Base-by-base conservation (phyloP, 164 flowering plant species). In the Tetrastigma voinierianum region DNA sequence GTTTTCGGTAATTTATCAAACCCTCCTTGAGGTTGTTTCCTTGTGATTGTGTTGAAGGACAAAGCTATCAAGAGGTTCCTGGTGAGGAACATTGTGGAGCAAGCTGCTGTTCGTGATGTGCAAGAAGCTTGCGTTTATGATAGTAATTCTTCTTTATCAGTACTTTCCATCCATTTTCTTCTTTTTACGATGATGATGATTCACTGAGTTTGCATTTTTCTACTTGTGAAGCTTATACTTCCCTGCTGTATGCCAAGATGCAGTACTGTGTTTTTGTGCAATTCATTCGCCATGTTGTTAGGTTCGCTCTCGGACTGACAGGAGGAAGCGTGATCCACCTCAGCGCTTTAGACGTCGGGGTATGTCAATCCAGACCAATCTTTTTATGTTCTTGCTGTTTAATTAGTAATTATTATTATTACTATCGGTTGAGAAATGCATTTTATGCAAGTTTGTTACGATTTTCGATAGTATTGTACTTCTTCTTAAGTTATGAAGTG, bases 81-180 rank as follows among this genome's bases (percentile, higher is more conserved):
- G 12, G 98, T 94, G 85, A 90, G 98, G 85, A 94, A 94, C 87
- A 94, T 94, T 12, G 97, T 94, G 20, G n/a, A 91, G 70, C 98
- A 94, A 68, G 98, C 98, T 66, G 97, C 97, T 1, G 93, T 94
- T 13, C 82, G 98, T 51, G 97, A 94, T 78, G 93, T 94, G 46
- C 97, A 91, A 55, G 97, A 94, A 67, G 91, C 98, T 16, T 88
- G 97, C 66, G 96, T 91, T 51, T 85, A 83, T 68, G 96, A 95
- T 10, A 70, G 98, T 91, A 82, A 68, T 47, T n/a, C 47, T 60
- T 5, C 23, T 17, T 9, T n/a, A 10, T 10, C 13, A 32, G 6
- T 13, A 32, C 40, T 32, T 32, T 32, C 40, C 6, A 32, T 32
- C 40, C 40, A 4, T 25, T 4, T 24, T 24, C 40, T 25, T 25